These are phyloP conservation scores for Ceraceosorus guamensis DNA, from an alignment of 1,284 basidiomycete genomes.

Conservation along the genomic window DNA sequence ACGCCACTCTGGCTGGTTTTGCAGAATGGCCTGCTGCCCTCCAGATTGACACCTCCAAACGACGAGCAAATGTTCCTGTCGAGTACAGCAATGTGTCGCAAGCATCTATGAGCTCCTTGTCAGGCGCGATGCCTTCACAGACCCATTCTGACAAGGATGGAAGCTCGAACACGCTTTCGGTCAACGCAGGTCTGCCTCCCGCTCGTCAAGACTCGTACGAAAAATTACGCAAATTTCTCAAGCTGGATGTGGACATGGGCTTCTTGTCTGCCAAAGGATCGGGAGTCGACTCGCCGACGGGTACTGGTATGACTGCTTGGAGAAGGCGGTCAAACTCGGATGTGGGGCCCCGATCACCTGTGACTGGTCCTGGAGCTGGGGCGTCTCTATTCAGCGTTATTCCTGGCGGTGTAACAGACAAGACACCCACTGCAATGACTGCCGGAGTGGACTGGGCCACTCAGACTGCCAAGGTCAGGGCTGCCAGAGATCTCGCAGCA, in stretches of 20 bases:
- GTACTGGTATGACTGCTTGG: slow-evolving; percentile 10
- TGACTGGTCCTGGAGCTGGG: slow-evolving; percentile 2
- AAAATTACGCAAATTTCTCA: slow-evolving; percentile 30
- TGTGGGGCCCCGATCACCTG: slow-evolving; percentile 23
- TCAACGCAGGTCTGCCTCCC: slow-evolving; percentile 4
- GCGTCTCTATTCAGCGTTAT: slow-evolving; percentile 5
- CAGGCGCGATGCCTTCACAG: background rate
- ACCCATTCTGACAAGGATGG: background rate
- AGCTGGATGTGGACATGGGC: slow-evolving; percentile 36
- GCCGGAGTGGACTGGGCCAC: background rate
- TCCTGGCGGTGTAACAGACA: slow-evolving; percentile 8
- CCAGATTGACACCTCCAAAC: too few species aligned
- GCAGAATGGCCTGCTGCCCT: too few species aligned
- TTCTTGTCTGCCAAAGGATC: slow-evolving; percentile 16
- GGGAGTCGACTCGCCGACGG: slow-evolving; percentile 21
- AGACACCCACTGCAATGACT: slow-evolving; percentile 3
- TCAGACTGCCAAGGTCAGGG: background rate
- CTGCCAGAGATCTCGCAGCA: background rate
- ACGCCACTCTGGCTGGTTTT: background rate
- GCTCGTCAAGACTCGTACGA: slow-evolving; percentile 35
- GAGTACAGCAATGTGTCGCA: too few species aligned
- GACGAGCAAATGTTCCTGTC: too few species aligned
- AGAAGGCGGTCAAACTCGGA: slow-evolving; percentile 33
- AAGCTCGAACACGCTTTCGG: background rate
- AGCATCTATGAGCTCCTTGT: background rate